These are phyloP conservation scores for Eucalyptus fibrosa DNA, from an alignment of 345 rosid species.

Conservation along the genomic window DNA sequence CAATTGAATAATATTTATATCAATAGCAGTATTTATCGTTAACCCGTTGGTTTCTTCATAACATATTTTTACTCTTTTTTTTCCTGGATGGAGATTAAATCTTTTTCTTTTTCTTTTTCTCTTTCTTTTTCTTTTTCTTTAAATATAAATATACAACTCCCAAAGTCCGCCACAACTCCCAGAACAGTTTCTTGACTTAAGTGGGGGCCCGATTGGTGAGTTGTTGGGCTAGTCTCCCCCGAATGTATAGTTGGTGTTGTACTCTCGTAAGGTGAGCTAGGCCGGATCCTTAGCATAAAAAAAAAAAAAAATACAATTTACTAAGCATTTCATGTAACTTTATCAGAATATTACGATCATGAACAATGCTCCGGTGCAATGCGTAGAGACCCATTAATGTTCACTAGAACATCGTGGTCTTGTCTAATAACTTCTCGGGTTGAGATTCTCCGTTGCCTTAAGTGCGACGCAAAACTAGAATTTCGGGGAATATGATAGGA, in stretches of 20 bases:
- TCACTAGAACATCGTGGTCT: not conserved
- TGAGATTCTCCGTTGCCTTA: not conserved
- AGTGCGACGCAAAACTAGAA: not conserved
- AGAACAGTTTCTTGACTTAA: accelerated
- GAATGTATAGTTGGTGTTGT: accelerated
- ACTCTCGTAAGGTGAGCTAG: accelerated
- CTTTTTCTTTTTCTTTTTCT: too few species aligned
- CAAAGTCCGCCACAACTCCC: accelerated
- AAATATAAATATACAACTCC: too few species aligned
- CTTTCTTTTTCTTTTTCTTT: too few species aligned
- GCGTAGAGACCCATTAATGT: not conserved
- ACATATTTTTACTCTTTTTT: not conserved
- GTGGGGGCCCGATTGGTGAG: accelerated
- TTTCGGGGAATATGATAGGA: not conserved
- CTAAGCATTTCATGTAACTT: not conserved
- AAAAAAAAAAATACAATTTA: too few species aligned
- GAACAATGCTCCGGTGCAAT: not conserved
- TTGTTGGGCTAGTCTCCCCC: accelerated
- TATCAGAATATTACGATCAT: not conserved
- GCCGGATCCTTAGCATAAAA: accelerated
- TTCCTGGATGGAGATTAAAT: not conserved
- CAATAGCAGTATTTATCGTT: too few species aligned
- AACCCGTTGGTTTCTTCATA: too few species aligned
- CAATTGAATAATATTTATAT: too few species aligned
- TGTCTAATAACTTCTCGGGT: not conserved